phyloP scores from a whole-genome alignment of 2,329 filamentous ascomycete species.

The Aspergillus tamarii region DNA sequence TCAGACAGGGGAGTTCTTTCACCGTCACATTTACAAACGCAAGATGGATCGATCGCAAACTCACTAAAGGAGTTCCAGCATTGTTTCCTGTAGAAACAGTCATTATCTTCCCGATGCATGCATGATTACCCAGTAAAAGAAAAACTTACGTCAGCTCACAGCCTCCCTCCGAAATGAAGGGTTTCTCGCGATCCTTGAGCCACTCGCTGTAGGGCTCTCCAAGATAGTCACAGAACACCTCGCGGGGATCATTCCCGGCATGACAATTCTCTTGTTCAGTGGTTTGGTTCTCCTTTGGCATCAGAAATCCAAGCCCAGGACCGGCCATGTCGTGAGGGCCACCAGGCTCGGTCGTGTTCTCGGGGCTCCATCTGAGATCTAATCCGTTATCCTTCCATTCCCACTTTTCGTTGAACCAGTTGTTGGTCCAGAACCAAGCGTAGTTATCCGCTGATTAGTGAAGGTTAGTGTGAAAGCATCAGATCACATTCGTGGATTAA shows the following conservation, averaged over 20 bases:
- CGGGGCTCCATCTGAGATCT: not conserved
- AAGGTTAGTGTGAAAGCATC: too few relatives aligned
- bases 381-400: not conserved
- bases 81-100: not conserved
- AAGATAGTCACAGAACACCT: not conserved
- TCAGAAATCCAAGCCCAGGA: not conserved
- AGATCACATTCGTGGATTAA: not conserved
- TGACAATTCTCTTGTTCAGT: not conserved
- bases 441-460: not conserved
- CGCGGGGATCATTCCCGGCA: not conserved
- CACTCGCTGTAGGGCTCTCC: not conserved
- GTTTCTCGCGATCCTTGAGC: not conserved
- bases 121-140: too few relatives aligned
- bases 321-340: too few relatives aligned
- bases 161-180: not conserved
- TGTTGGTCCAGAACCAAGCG: not conserved
- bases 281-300: not conserved
- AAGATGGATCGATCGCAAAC: not conserved
- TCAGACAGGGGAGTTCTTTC: not conserved
- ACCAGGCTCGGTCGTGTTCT: not conserved
- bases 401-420: not conserved
- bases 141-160: not conserved
- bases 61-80: not conserved
- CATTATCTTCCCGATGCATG: not conserved
- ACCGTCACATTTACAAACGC: not conserved